Percentiles rank a stretch among this genome's conserved stretches.
Conservation (phyloP, 1,139 yeast genomes). For the Candida pseudocylindracea region DNA sequence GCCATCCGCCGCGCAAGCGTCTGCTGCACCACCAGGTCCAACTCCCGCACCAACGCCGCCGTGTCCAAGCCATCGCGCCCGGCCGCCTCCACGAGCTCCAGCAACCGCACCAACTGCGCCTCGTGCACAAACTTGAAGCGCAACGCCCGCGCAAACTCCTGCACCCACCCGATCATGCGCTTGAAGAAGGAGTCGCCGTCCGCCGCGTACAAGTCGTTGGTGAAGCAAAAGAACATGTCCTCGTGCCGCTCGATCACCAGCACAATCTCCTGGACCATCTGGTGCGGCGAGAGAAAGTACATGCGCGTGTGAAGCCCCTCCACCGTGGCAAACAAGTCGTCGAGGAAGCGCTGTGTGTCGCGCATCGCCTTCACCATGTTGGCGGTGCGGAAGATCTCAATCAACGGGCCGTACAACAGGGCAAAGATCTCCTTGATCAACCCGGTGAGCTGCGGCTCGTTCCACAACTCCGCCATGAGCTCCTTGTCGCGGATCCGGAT, state of each 20-base stretch:
- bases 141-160: slow-evolving; percentile 29
- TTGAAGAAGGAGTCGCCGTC: slow-evolving; percentile 56
- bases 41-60: slow-evolving; percentile 10
- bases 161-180: slow-evolving; percentile 48
- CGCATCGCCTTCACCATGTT: slow-evolving; percentile 56
- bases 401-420: slow-evolving; percentile 68
- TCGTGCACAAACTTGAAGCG: slow-evolving; percentile 12
- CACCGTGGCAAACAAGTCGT: slow-evolving; percentile 35
- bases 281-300: slow-evolving; percentile 18
- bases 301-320: slow-evolving; percentile 23
- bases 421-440: slow-evolving; percentile 53
- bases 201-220: slow-evolving; percentile 53
- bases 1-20: too few relatives aligned
- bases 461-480: slow-evolving; percentile 57
- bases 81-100: slow-evolving; percentile 15
- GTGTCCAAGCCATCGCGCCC: slow-evolving; percentile 6
- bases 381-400: slow-evolving; percentile 53
- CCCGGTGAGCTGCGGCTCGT: slow-evolving; percentile 56
- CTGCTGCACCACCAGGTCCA: slow-evolving; percentile 5
- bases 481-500: slow-evolving; percentile 58
- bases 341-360: slow-evolving; percentile 50
- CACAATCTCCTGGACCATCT: slow-evolving; percentile 44
- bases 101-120: slow-evolving; percentile 13
- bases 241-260: slow-evolving; percentile 48
- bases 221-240: slow-evolving; percentile 43